Base-by-base conservation (phyloP, 331 rosid genomes). In the Quercus tomentella region DNA sequence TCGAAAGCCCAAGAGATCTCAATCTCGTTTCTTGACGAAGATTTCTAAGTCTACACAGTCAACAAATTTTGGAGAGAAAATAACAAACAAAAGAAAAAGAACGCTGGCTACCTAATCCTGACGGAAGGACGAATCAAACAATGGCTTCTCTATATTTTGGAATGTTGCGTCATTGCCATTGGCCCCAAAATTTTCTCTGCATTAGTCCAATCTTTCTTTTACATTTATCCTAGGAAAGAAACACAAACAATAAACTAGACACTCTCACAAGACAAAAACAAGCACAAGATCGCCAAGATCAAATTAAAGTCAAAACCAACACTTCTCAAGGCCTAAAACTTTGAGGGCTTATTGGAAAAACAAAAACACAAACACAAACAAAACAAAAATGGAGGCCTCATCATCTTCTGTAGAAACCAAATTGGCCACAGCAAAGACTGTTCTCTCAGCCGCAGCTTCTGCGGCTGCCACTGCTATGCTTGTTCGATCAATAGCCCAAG, bases 391-490 rank as follows among this genome's bases (percentile, higher is more conserved):
- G 49, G 49, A 41, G 96, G 70, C 87, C 0, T 67, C 35, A 7
- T 73, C 87, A 3, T 77, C 84, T 0, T 78, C 86, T 3, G 18
- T 87, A 7, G 87, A 89, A n/a, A 41, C 81, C 60, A 79, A 81
- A 26, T 75, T 89, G 4, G 82, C 89, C 22, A 85, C 91, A 0
- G 92, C 95, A 62, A 93, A 90, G 78, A 58, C 86, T 0, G 10
- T 88, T 15, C 77, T 90, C 41, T 80, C 98, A 0, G 43, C 90
- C 0, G 96, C 86, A 1, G 96, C 94, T 43, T 86, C 98, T 7
- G 62, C 86, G 17, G 91, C 91, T 2, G 91, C 92, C 77, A 89
- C 98, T 1, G 72, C 82, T 30, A 74, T 93, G 88, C 23, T 92
- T 0, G 72, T 77, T 61, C 88, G 94, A 10, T 84, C 96, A 1